Percentiles rank a stretch among this genome's conserved stretches.
These are phyloP conservation scores for Conringia planisiliqua DNA, from an alignment of 345 rosid genomes.

Conservation along the genomic window DNA sequence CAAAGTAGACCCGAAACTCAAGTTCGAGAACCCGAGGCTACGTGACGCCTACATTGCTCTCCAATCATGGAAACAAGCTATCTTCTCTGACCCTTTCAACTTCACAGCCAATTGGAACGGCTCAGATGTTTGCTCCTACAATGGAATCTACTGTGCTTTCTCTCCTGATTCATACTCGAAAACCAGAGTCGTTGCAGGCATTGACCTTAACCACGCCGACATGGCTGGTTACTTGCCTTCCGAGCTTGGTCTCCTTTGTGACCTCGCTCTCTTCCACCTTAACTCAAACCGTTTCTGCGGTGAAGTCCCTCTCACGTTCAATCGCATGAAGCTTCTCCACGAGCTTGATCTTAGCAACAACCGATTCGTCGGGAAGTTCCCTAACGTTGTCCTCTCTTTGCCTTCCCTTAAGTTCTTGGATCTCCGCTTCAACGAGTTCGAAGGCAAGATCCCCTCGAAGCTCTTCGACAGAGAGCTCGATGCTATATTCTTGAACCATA, in stretches of 20 bases:
- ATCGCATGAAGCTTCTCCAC: slow-evolving; percentile 51
- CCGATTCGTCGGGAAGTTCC: slow-evolving; percentile 69
- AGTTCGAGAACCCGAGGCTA: slow-evolving; percentile 54
- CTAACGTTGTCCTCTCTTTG: slow-evolving; percentile 49
- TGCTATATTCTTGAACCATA: slow-evolving; percentile 62
- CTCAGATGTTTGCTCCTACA: slow-evolving; percentile 59
- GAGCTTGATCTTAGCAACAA: slow-evolving; percentile 81
- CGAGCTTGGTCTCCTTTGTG: slow-evolving; percentile 60
- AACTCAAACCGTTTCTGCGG: slow-evolving; percentile 80
- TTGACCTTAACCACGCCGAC: slow-evolving; percentile 75
- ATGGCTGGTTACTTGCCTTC: slow-evolving; percentile 64
- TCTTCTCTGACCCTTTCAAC: slow-evolving; percentile 68
- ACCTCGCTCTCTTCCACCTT: slow-evolving; percentile 66
- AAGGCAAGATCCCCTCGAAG: slow-evolving; percentile 57
- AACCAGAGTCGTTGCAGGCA: slow-evolving; percentile 55
- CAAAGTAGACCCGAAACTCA: slow-evolving; percentile 40
- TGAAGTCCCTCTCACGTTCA: slow-evolving; percentile 48
- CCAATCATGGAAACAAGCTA: slow-evolving; percentile 65
- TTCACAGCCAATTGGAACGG: slow-evolving; percentile 68
- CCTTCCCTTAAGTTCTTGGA: slow-evolving; percentile 64
- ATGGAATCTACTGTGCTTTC: slow-evolving; percentile 54
- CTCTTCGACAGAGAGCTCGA: slow-evolving; percentile 61
- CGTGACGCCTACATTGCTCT: slow-evolving; percentile 67
- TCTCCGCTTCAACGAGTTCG: slow-evolving; percentile 76
- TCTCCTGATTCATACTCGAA: slow-evolving; percentile 28